phyloP scores from a whole-genome alignment of 192 early-diverging fungal species.

The Helicostylum pulchrum region DNA sequence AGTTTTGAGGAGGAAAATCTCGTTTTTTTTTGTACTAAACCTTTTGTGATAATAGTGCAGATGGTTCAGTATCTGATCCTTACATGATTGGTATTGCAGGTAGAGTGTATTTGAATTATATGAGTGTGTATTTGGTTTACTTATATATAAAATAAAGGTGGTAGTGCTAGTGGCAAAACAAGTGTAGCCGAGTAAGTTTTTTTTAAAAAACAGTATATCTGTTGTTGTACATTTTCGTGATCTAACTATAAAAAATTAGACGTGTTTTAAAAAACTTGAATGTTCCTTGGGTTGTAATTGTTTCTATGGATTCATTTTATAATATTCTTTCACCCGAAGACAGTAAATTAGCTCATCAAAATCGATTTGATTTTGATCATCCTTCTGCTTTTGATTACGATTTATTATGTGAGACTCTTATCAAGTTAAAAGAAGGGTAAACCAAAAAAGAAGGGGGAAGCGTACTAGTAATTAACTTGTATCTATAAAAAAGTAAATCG shows the following conservation, averaged over 20 bases:
- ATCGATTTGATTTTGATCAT: constrained; percentile 92
- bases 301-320: constrained; percentile 98
- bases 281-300: constrained; percentile 81
- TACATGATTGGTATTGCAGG: constrained; percentile 78
- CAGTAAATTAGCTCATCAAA: constrained; percentile 43
- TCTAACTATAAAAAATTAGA: constrained; percentile 17
- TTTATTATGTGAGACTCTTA: constrained; percentile 62
- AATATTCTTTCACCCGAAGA: constrained; percentile 79
- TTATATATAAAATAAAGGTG: constrained; percentile 35
- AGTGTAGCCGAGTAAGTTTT: constrained; percentile 62
- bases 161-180: constrained; percentile 83
- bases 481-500: constrained; percentile 36
- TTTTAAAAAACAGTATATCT: not conserved
- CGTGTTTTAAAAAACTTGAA: constrained; percentile 71
- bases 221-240: not conserved
- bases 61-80: constrained; percentile 60
- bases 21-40: not conserved
- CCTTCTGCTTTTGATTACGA: constrained; percentile 89
- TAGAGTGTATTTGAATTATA: constrained; percentile 12
- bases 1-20: not conserved
- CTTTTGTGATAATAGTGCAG: constrained; percentile 26
- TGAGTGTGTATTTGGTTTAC: not conserved
- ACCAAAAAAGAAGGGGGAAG: not conserved
- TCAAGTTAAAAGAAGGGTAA: constrained; percentile 76
- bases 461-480: not conserved